Evolutionary conservation across 148 eudicot species (phyloP).

Genomic region (Talinum fruticosum): DNA sequence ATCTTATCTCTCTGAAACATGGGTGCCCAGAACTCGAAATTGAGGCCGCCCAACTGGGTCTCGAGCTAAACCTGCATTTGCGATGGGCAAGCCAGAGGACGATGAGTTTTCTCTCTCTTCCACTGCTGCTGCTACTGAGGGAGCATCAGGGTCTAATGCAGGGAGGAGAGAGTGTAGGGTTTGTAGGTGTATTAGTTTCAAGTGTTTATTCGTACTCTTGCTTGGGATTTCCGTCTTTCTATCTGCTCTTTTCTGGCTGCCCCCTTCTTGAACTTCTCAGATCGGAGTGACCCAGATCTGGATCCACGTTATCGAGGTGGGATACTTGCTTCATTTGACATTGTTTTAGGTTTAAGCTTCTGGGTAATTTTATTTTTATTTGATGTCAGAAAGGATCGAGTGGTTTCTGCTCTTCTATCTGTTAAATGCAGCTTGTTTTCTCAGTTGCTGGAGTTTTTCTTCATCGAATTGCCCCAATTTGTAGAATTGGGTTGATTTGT

Average conservation of each 20-base stretch:
- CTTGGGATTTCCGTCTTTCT: slow-evolving; percentile 65
- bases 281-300: slow-evolving; percentile 74
- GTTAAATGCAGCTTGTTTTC: slow-evolving; percentile 6
- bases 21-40: slow-evolving; percentile 30
- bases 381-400: slow-evolving; percentile 1
- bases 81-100: slow-evolving; percentile 48
- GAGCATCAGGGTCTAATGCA: slow-evolving; percentile 19
- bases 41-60: slow-evolving; percentile 27
- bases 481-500: not conserved
- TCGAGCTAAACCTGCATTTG: slow-evolving; percentile 23
- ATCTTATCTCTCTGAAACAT: slow-evolving; percentile 15
- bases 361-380: slow-evolving; percentile 14
- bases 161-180: slow-evolving; percentile 21
- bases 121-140: slow-evolving; percentile 29
- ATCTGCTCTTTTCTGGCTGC: slow-evolving; percentile 85
- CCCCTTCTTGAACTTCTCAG: slow-evolving; percentile 54
- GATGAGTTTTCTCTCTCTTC: slow-evolving; percentile 32
- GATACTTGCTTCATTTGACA: not conserved
- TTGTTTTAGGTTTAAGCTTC: not conserved
- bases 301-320: slow-evolving; percentile 63
- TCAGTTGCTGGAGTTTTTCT: not conserved
- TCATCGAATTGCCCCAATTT: not conserved
- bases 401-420: not conserved
- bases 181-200: slow-evolving; percentile 43
- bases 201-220: slow-evolving; percentile 68